phyloP scores from a whole-genome alignment of 768 basidiomycete genomes.

The Boletus speciosus region DNA sequence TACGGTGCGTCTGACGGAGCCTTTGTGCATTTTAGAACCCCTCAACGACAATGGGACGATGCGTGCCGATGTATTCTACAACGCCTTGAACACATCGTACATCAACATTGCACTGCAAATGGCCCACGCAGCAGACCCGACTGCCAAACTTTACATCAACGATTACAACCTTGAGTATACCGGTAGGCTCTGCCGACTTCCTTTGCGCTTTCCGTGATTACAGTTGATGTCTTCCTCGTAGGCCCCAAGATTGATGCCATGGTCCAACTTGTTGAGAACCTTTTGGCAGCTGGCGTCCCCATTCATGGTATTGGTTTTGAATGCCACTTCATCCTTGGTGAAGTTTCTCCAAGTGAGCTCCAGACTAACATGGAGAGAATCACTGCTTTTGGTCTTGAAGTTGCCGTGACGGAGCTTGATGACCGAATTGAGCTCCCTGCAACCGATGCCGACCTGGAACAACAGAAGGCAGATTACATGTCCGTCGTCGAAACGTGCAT shows the following conservation, averaged over 20 bases:
- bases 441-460: slow-evolving; percentile 44
- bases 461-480: slow-evolving; percentile 58
- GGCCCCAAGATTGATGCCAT: slow-evolving; percentile 43
- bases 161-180: slow-evolving; percentile 27
- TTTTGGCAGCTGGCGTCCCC: slow-evolving; percentile 46
- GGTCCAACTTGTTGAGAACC: slow-evolving; percentile 47
- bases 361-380: slow-evolving; percentile 49
- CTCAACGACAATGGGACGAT: slow-evolving; percentile 57
- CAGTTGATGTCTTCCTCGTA: neutral
- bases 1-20: neutral
- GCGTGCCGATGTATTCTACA: slow-evolving; percentile 51
- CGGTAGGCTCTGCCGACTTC: slow-evolving; percentile 14
- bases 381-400: slow-evolving; percentile 58
- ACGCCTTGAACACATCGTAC: slow-evolving; percentile 46
- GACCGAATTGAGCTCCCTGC: slow-evolving; percentile 54
- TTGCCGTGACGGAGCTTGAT: slow-evolving; percentile 68
- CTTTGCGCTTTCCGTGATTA: neutral
- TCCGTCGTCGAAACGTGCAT: slow-evolving; percentile 55
- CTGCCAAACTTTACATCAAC: slow-evolving; percentile 34
- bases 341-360: slow-evolving; percentile 45
- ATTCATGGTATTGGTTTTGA: slow-evolving; percentile 63
- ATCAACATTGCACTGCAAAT: slow-evolving; percentile 46
- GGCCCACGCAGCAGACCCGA: slow-evolving; percentile 30
- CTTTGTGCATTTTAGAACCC: slow-evolving; percentile 7
- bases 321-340: slow-evolving; percentile 56